Base-by-base conservation (phyloP, 108 stramenopile genomes). In the Cyclostephanos tholiformis region DNA sequence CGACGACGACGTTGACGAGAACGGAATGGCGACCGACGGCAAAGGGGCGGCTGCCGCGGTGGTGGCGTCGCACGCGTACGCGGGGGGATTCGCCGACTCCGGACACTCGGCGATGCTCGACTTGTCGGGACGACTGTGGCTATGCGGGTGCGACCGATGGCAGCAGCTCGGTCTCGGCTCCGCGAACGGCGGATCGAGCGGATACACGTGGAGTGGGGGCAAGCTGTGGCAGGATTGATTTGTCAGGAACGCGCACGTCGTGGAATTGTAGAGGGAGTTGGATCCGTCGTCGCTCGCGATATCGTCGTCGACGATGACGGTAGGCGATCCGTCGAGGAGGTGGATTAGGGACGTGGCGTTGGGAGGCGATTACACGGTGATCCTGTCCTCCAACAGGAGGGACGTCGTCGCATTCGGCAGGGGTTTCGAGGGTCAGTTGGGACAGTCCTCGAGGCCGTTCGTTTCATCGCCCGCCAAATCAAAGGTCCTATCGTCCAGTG, bases 61-160 rank as follows among this genome's bases (percentile, higher is more conserved):
- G 32, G 20, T 14, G 29, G 48, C 36, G 32, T 26, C 60, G 12
- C 67, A 76, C 39, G 85, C 77, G 14, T 89, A 77, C 57, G 80
- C 73, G 1, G 83, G 85, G 14, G 85, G 83, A n/a, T 77, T 73
- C 30, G 26, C 67, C 6, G 80, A 76, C 43, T 79, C 85, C 5
- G 89, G 89, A 26, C 89, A 89, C 64, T 86, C 89, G 12, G 89
- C 85, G 30, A 36, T 89, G 5, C 48, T 89, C 2, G 85, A 86
- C 63, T 48, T 46, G 2, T 52, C 71, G 4, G 89, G 86, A 27
- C 38, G 59, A 51, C 65, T 89, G 1, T 87, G 85, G 83, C 65
- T 87, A 56, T 80, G 83, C 26, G 89, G 88, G 30, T 89, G 88
- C 62, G 88, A 89, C 76, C 82, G 88, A 65, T 89, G 88, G 88